Conservation (phyloP, 1,139 yeast species). For the Meyerozyma guilliermondii region DNA sequence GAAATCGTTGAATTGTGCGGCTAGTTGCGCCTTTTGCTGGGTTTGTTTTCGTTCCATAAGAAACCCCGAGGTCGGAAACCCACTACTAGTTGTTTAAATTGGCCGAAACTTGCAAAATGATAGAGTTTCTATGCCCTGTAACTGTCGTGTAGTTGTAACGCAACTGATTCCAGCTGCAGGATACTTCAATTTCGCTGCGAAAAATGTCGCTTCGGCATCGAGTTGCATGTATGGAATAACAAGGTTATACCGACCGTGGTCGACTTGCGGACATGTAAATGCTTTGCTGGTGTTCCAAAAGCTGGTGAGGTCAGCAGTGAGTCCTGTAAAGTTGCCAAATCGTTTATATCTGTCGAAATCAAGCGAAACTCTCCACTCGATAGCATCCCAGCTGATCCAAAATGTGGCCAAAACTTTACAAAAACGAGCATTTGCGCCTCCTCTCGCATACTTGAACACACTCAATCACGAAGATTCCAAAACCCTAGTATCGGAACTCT, state of each 20-base stretch:
- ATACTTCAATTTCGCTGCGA: not conserved
- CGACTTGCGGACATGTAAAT: not conserved
- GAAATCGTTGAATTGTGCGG: constrained; percentile 62
- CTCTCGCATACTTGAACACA: constrained; percentile 8
- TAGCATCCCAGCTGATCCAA: not conserved
- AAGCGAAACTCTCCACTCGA: not conserved
- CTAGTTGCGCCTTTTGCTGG: constrained; percentile 38
- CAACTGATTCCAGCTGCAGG: not conserved
- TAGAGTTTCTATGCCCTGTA: not conserved
- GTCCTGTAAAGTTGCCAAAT: not conserved
- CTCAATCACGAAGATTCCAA: constrained; percentile 4
- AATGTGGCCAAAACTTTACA: constrained; percentile 1
- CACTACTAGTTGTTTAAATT: no score
- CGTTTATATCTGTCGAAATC: not conserved
- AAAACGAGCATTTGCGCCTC: constrained; percentile 5
- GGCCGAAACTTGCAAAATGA: no score
- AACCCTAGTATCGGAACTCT: constrained; percentile 3
- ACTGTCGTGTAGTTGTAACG: not conserved
- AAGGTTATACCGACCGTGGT: not conserved
- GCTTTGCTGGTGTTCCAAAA: not conserved
- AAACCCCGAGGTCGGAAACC: no score
- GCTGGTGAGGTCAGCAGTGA: not conserved
- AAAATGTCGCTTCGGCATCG: not conserved
- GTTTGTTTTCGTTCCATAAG: constrained; percentile 15
- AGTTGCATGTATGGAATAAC: not conserved